phyloP scores from a whole-genome alignment of 2,329 filamentous ascomycete genomes.

The Lachnellula hyalina region DNA sequence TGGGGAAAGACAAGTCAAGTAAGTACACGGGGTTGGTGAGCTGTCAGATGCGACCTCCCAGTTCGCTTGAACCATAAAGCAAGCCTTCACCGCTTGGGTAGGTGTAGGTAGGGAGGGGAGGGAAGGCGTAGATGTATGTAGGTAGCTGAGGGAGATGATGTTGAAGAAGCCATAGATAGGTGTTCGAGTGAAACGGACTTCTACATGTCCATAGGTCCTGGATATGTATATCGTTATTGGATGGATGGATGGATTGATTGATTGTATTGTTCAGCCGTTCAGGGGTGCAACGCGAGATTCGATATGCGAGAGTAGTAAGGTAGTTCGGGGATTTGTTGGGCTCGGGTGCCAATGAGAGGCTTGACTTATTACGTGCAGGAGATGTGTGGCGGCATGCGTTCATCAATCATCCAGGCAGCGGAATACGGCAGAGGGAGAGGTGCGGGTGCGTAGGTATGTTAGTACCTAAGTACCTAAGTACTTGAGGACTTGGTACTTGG shows the following conservation, averaged over 20 bases:
- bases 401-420: background rate
- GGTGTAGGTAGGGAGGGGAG: too few species aligned
- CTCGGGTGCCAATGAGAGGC: background rate
- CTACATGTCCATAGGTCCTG: too few species aligned
- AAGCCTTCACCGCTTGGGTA: background rate
- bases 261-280: background rate
- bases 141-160: too few species aligned
- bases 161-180: too few species aligned
- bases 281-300: background rate
- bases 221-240: too few species aligned
- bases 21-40: slow-evolving; percentile 1
- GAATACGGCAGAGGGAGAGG: too few species aligned
- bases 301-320: background rate
- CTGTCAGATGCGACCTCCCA: slow-evolving; percentile 10
- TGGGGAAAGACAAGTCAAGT: background rate
- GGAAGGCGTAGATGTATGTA: background rate
- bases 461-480: too few species aligned
- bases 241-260: too few species aligned
- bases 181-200: too few species aligned
- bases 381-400: background rate
- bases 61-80: background rate
- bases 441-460: too few species aligned
- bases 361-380: background rate
- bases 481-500: too few species aligned
- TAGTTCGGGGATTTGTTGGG: background rate